Base-by-base conservation (phyloP, 495 filamentous ascomycete genomes). In the Pseudoneurospora amorphoporcata region DNA sequence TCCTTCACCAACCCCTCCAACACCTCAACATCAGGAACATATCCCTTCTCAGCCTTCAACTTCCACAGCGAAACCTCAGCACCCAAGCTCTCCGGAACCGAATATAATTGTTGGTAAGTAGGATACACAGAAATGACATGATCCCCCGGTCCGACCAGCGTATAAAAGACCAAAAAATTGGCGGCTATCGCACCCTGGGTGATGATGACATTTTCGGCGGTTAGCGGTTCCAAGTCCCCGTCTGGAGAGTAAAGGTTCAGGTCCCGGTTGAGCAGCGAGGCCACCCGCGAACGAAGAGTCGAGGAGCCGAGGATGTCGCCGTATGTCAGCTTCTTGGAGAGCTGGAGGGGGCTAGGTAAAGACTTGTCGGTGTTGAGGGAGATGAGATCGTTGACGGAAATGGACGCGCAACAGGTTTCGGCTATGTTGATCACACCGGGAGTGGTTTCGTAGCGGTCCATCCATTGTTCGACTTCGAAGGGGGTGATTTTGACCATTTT, bases 401-500 rank as follows among this genome's bases (percentile, higher is more conserved):
- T 86, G 8, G 92, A 94, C 16, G 91, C 90, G 58, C 87, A 90
- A 80, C 94, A 97, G 2, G 94, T 95, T 80, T 97, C 94, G 73
- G 93, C 93, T 68, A 94, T 88, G 79, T 97, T 96, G 79, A 94
- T 88, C 39, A 91, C 90, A 16, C 89, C 90, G 0, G 84, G 85
- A 5, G 86, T 90, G 9, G 79, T 87, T 76, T 97, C 93, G 80
- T 94, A 90, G 70, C 87, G 83, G 85, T 95, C 92, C 94, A 97
- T 97, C 93, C 94, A 97, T 89, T 96, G 89, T 82, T 97, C 93
- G 14, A 96, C 91, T 32, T 89, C 88, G 78, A 96, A 97, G 19
- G 87, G 82, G 68, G 87, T 81, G 74, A 94, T 86, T 74, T 89
- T 86, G 39, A 93, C 91, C 90, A 93, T 61, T 29, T 65, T 83